A percentile compares a stretch with the other conserved stretches of the same genome.
Evolutionary conservation across 2,329 filamentous ascomycete genomes (phyloP).

Genomic region (Alternaria consortialis): DNA sequence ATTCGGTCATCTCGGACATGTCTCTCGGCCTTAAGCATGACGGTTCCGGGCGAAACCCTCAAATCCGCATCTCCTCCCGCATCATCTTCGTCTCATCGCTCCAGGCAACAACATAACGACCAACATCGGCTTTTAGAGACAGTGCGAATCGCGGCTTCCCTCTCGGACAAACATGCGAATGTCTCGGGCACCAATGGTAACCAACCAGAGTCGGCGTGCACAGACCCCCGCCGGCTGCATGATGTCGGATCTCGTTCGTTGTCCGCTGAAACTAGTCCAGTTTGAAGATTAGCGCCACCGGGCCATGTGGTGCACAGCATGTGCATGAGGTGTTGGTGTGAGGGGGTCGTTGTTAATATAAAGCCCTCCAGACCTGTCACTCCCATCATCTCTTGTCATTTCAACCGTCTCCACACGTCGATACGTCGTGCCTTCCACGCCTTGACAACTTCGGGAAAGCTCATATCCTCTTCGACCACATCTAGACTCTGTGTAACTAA

Average conservation of each 20-base stretch:
- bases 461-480: background rate
- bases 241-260: slow-evolving; percentile 3
- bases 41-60: slow-evolving; percentile 4
- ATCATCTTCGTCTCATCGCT: background rate
- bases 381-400: background rate
- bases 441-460: background rate
- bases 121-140: background rate
- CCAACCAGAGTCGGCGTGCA: background rate
- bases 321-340: slow-evolving; percentile 5
- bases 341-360: background rate
- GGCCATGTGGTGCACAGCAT: background rate
- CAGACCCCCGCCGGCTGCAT: background rate
- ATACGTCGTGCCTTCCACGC: background rate
- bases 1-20: slow-evolving; percentile 4
- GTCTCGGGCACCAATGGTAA: background rate
- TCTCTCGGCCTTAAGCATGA: slow-evolving; percentile 3
- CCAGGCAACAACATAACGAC: slow-evolving; percentile 11
- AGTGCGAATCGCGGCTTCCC: background rate
- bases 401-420: background rate
- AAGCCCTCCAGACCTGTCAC: background rate
- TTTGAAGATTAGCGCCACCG: slow-evolving; percentile 5
- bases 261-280: background rate
- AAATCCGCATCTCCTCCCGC: background rate
- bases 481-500: slow-evolving; percentile 10
- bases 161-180: background rate